Percentiles rank a stretch among this genome's conserved stretches.
phyloP scores from a whole-genome alignment of 768 basidiomycete species.

The Suillus tomentosus region DNA sequence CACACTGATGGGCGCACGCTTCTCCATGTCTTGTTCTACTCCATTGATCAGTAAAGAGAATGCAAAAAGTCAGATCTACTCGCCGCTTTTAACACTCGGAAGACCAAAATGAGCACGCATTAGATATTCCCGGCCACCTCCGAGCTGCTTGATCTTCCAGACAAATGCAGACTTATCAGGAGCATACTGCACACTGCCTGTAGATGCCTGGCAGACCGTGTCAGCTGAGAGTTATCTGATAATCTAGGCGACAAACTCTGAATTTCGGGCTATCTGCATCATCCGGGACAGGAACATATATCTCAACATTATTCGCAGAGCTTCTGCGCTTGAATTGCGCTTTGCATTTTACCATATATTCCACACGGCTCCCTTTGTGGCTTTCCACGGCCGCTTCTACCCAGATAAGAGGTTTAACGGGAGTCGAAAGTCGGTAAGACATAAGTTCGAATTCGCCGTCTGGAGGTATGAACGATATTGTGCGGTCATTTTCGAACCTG shows the following conservation, averaged over 20 bases:
- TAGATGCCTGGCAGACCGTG: conserved; percentile 68
- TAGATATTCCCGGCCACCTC: conserved; percentile 93
- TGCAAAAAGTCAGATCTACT: conserved; percentile 30
- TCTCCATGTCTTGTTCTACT: conserved; percentile 28
- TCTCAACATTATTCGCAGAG: conserved; percentile 97
- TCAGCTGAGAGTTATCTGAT: not conserved
- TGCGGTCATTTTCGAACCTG: conserved; percentile 97
- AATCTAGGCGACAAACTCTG: conserved; percentile 55
- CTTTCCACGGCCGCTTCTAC: conserved; percentile 96
- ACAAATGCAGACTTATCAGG: conserved; percentile 98
- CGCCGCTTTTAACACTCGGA: conserved; percentile 89
- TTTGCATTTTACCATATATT: conserved; percentile 94
- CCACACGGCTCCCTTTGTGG: conserved; percentile 89
- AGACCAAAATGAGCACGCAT: conserved; percentile 99
- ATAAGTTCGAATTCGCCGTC: conserved; percentile 99
- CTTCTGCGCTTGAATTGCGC: conserved; percentile 98
- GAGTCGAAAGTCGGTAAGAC: conserved; percentile 95
- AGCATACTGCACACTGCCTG: conserved; percentile 94
- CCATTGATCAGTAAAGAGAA: not conserved
- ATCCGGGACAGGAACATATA: conserved; percentile 98
- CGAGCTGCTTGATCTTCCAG: conserved; percentile 99
- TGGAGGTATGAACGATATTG: conserved; percentile 98
- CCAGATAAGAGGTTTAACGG: conserved; percentile 93
- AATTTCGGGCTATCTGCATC: conserved; percentile 99
- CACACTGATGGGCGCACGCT: conserved; percentile 93